These are phyloP conservation scores for Dryadomyces sulphureus DNA, from an alignment of 2,329 filamentous ascomycete genomes.

Conservation along the genomic window DNA sequence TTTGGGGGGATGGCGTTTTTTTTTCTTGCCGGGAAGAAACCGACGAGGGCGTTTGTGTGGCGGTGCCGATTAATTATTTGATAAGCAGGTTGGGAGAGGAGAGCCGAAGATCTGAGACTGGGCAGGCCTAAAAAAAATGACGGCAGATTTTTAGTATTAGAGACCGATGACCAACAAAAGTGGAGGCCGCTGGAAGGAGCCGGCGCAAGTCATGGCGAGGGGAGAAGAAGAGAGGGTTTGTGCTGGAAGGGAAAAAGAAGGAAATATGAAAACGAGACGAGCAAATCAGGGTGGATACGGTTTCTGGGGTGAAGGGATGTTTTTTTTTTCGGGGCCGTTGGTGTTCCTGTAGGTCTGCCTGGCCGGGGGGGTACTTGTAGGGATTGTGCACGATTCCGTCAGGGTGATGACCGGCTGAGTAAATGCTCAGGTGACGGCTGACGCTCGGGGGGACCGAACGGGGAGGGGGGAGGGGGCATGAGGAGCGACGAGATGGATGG, in stretches of 20 bases:
- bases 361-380: no score
- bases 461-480: no score
- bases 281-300: background rate
- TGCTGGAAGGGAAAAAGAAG: background rate
- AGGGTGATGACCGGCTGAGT: no score
- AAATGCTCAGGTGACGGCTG: no score
- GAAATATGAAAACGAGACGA: background rate
- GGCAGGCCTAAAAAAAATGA: conserved; percentile 1
- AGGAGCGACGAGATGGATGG: no score
- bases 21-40: background rate
- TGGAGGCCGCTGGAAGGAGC: background rate
- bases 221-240: background rate
- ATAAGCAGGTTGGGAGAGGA: background rate
- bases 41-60: background rate
- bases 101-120: background rate
- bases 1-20: background rate
- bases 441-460: no score
- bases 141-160: conserved; percentile 3
- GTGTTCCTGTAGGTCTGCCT: no score
- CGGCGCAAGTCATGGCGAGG: conserved; percentile 3
- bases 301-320: no score
- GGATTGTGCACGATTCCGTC: no score
- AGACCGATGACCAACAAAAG: conserved; percentile 3
- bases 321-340: no score
- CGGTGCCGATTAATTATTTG: background rate